A percentile compares a stretch with the other conserved stretches of the same genome.
Evolutionary conservation across 441 rosid genomes (phyloP).

Genomic region (Syzygium malaccense): DNA sequence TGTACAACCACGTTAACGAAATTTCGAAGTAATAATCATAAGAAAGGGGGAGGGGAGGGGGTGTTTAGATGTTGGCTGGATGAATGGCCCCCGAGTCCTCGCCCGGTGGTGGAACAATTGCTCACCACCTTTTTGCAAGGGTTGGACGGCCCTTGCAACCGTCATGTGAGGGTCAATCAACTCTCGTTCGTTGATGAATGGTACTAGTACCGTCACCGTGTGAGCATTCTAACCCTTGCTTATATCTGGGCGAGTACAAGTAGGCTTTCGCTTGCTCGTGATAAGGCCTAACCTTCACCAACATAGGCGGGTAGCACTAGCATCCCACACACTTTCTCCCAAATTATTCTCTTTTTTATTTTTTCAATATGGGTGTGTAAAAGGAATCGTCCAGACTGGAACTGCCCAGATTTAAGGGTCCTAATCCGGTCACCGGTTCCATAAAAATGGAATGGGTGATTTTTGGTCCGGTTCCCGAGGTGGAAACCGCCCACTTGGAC

Average conservation of each 20-base stretch:
- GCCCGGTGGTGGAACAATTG: neutral
- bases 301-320: neutral
- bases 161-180: neutral
- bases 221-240: neutral
- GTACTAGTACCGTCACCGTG: neutral
- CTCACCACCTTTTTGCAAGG: neutral
- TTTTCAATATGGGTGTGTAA: neutral
- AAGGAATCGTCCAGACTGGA: too few relatives aligned
- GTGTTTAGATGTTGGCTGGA: neutral
- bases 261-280: neutral
- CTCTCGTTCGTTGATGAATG: neutral
- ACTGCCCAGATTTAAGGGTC: fast-evolving
- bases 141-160: neutral
- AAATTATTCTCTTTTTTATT: neutral
- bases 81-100: neutral
- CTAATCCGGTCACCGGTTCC: too few relatives aligned
- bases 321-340: neutral
- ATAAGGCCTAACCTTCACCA: neutral
- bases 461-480: too few relatives aligned
- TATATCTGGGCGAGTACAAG: neutral
- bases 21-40: too few relatives aligned
- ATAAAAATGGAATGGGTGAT: too few relatives aligned
- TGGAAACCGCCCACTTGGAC: too few relatives aligned
- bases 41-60: too few relatives aligned
- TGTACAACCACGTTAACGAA: neutral